Evolutionary conservation across 192 early-diverging fungal species (phyloP), one percentile per base, ranked within the genome.

Genomic region (Coemansia sp.): DNA sequence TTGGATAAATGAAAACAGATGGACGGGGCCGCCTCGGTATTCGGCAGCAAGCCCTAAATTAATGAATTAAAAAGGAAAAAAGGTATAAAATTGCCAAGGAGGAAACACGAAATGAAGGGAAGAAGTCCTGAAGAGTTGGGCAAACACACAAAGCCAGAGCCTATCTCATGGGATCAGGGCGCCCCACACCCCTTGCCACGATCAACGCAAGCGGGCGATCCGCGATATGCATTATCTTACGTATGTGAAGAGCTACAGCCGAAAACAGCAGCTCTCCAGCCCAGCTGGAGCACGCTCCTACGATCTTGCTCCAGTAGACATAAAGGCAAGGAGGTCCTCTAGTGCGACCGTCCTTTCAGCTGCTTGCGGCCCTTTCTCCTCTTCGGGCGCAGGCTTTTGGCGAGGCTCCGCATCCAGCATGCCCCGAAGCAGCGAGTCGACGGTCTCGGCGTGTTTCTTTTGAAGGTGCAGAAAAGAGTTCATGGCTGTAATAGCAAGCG

Each of bases 281-380:
- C 50, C 46, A 7, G 35, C 43, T 33, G 34, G 9, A 55, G 35
- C 43, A 55, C 20, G 35, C 33, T 26, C 21, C 46, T 66, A 75
- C 7, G 63, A 18, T 14, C 26, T 55, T 9, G 23, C 35, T 23
- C 78, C 78, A 0, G 73, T 60, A 2, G 78, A 80, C 55, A 65
- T 38, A 35, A 80, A 80, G n/a, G 72, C 65, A n/a, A 80, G 73
- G 10, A 80, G 51, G 24, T 80, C 78, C 46, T 80, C 78, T 4
- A 80, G 65, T 3, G 73, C 59, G 6, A 70, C 66, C 5, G 39
- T 18, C 51, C 21, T 59, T n/a, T 35, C 59, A 26, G 16, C 21
- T 10, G 33, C 18, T 18, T 53, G 18, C 21, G 26, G 11, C 9
- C 20, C 40, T 20, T 43, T 53, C 42, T 36, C 36, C 40, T 31